Evolutionary conservation across 208 protist species (phyloP).

Genomic region (Trichomonas tenax): DNA sequence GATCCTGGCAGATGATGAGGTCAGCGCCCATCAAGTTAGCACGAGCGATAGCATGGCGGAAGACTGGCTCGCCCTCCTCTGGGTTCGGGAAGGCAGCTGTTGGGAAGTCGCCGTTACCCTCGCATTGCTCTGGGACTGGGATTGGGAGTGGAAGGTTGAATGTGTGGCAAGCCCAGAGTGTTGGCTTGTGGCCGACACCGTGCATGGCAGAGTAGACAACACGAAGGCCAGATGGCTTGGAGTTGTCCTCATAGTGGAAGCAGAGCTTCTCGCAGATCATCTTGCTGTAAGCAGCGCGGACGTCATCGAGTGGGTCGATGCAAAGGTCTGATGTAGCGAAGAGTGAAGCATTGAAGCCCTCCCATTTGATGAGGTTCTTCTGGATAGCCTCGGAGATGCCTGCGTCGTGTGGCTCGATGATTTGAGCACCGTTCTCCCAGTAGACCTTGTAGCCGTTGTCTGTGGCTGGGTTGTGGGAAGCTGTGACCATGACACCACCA

Average conservation of each 20-base stretch:
- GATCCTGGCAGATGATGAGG: constrained; percentile 17
- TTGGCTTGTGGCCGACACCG: not conserved
- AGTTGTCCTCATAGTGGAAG: not conserved
- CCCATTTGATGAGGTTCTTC: not conserved
- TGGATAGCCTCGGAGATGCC: not conserved
- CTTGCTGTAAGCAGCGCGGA: not conserved
- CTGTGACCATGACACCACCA: constrained; percentile 20
- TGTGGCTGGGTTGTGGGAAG: constrained; percentile 4
- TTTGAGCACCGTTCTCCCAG: constrained; percentile 13
- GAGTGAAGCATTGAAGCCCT: not conserved
- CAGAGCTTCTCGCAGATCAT: not conserved
- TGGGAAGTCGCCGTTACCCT: constrained; percentile 14
- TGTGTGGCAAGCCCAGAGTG: not conserved
- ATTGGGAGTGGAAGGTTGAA: not conserved
- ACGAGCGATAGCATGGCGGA: not conserved
- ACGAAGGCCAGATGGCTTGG: not conserved
- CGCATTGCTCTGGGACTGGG: constrained; percentile 11
- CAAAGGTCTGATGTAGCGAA: not conserved
- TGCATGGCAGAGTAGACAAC: not conserved
- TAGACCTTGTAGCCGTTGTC: constrained; percentile 15
- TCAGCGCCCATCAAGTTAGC: not conserved
- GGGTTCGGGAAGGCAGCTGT: constrained; percentile 1
- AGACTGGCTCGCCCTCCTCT: constrained; percentile 16
- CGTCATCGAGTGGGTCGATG: not conserved
- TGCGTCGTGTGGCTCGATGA: constrained; percentile 11